Conservation (phyloP, 345 rosid species). For the Sisymbrium irio region DNA sequence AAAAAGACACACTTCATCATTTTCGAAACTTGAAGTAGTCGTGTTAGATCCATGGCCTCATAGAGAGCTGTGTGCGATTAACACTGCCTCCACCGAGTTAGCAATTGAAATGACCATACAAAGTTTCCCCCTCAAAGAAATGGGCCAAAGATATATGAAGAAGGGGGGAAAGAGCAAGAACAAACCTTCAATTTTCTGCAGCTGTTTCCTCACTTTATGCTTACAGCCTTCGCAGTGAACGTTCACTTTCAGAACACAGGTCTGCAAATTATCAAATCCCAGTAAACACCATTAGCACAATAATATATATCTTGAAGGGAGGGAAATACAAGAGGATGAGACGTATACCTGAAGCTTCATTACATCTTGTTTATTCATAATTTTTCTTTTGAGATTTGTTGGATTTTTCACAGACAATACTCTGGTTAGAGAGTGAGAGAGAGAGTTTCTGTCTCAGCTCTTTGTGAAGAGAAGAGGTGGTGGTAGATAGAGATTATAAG, state of each 20-base stretch:
- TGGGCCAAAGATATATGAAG: background rate
- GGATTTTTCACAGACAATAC: conserved; percentile 13
- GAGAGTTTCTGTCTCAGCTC: conserved; percentile 6
- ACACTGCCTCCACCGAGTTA: background rate
- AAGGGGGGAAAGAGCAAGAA: background rate
- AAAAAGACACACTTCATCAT: background rate
- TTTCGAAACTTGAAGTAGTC: background rate
- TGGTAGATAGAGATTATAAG: conserved; percentile 14
- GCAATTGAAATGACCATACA: background rate
- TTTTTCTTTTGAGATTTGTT: conserved; percentile 11
- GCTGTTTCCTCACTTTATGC: conserved; percentile 68
- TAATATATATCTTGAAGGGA: background rate
- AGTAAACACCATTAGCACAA: background rate
- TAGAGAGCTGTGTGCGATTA: background rate
- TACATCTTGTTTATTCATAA: conserved; percentile 70
- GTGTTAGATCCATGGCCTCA: conserved; percentile 10
- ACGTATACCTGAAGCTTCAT: conserved; percentile 75
- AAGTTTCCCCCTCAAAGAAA: background rate
- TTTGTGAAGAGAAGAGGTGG: conserved; percentile 8
- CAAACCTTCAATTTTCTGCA: conserved; percentile 81
- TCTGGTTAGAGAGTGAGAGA: background rate
- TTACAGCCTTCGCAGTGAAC: conserved; percentile 96
- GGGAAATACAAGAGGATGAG: background rate
- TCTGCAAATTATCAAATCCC: conserved; percentile 46
- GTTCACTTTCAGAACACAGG: conserved; percentile 78